Evolutionary conservation across 345 rosid species (phyloP).

Genomic region (Litchi chinensis): DNA sequence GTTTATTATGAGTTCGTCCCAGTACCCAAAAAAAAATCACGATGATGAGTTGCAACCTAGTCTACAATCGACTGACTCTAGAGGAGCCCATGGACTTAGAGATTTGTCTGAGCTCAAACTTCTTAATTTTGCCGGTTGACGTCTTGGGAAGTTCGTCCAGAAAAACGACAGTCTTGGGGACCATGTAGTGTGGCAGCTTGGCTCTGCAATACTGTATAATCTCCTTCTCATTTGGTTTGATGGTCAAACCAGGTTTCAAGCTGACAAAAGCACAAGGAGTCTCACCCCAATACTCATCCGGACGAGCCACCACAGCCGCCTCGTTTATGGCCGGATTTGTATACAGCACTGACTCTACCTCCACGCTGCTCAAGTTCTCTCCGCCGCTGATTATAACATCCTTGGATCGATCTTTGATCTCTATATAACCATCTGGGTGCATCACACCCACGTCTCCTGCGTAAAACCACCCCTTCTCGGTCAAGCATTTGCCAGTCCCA

Average conservation of each 20-base stretch:
- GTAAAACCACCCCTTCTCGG: conserved; percentile 60
- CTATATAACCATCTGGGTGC: conserved; percentile 67
- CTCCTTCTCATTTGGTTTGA: conserved; percentile 30
- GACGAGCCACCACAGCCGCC: conserved; percentile 85
- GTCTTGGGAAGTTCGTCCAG: conserved; percentile 60
- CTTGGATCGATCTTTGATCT: conserved; percentile 74
- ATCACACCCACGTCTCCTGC: conserved; percentile 78
- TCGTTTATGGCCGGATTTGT: conserved; percentile 63
- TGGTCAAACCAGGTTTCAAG: conserved; percentile 30
- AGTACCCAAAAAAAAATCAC: no score
- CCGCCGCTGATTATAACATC: conserved; percentile 87
- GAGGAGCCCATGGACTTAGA: conserved; percentile 31
- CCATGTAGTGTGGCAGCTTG: conserved; percentile 63
- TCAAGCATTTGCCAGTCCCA: conserved; percentile 52
- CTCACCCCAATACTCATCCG: conserved; percentile 85
- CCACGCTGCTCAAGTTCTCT: conserved; percentile 77
- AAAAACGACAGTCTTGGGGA: conserved; percentile 63
- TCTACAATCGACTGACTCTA: conserved; percentile 40
- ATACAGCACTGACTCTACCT: conserved; percentile 74
- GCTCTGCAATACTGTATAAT: conserved; percentile 43
- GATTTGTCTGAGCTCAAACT: conserved; percentile 52
- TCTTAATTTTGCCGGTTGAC: conserved; percentile 65
- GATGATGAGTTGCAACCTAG: no score
- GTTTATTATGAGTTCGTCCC: no score
- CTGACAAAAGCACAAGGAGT: conserved; percentile 81